Percentiles rank a stretch among this genome's conserved stretches.
These are phyloP conservation scores for Puccinia brachypodii DNA, from an alignment of 1,284 basidiomycete species.

Conservation along the genomic window DNA sequence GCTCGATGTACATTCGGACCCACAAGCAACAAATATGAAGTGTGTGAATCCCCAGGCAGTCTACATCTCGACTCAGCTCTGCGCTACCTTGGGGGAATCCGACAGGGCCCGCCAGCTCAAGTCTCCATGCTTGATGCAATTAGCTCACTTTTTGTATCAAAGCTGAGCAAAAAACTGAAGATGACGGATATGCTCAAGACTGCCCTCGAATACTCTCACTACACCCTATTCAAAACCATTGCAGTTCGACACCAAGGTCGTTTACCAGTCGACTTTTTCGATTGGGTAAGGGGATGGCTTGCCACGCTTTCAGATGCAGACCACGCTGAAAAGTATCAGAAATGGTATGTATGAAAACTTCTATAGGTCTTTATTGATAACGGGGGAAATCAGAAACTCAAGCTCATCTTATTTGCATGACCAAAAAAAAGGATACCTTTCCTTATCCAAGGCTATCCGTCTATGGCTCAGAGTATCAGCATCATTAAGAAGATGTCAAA, in stretches of 20 bases:
- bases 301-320: background rate
- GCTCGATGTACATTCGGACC: background rate
- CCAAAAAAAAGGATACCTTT: background rate
- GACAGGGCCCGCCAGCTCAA: background rate
- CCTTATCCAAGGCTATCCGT: background rate
- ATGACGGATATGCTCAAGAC: background rate
- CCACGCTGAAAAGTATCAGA: background rate
- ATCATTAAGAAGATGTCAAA: background rate
- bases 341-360: background rate
- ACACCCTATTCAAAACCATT: background rate
- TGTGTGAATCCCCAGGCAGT: background rate
- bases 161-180: too few relatives aligned
- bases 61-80: background rate
- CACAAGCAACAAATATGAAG: background rate
- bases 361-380: background rate
- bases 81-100: background rate
- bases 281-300: background rate
- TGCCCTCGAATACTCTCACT: background rate
- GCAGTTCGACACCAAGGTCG: background rate
- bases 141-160: background rate
- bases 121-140: background rate
- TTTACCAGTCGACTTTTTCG: constrained; percentile 2
- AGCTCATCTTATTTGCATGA: background rate
- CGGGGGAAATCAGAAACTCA: background rate
- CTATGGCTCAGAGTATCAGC: background rate